Evolutionary conservation across 2,329 filamentous ascomycete species (phyloP).

Genomic region (Phoma sp.): DNA sequence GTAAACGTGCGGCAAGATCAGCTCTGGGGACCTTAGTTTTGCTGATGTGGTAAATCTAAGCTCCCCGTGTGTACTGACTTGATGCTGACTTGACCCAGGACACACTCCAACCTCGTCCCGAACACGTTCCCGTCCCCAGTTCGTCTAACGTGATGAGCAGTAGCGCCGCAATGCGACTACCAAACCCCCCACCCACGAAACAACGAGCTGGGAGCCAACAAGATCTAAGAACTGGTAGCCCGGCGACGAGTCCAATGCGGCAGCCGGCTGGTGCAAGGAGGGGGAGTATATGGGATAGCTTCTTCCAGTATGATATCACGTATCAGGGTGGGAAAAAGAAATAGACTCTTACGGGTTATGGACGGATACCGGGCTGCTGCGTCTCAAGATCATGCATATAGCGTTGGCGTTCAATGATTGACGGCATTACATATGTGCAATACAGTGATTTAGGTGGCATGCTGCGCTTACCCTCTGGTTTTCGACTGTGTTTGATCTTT

Average conservation of each 20-base stretch:
- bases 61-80: constrained; percentile 21
- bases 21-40: constrained; percentile 52
- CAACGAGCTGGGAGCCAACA: constrained; percentile 24
- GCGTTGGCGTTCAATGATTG: not conserved
- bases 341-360: constrained; percentile 6
- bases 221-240: constrained; percentile 27
- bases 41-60: constrained; percentile 41
- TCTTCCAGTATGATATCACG: constrained; percentile 50
- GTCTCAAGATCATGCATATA: not conserved
- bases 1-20: constrained; percentile 53
- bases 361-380: not conserved
- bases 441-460: not conserved
- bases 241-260: constrained; percentile 33
- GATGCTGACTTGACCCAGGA: constrained; percentile 21
- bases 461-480: too few species aligned
- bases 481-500: too few species aligned
- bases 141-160: constrained; percentile 15
- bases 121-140: constrained; percentile 21
- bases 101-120: constrained; percentile 12
- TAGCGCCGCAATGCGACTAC: constrained; percentile 18
- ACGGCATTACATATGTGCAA: not conserved
- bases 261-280: constrained; percentile 28
- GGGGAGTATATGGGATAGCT: constrained; percentile 47
- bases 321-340: constrained; percentile 49
- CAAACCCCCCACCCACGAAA: constrained; percentile 24